These are phyloP conservation scores for Primulina tabacum DNA, from an alignment of 257 asterid genomes.

Conservation along the genomic window DNA sequence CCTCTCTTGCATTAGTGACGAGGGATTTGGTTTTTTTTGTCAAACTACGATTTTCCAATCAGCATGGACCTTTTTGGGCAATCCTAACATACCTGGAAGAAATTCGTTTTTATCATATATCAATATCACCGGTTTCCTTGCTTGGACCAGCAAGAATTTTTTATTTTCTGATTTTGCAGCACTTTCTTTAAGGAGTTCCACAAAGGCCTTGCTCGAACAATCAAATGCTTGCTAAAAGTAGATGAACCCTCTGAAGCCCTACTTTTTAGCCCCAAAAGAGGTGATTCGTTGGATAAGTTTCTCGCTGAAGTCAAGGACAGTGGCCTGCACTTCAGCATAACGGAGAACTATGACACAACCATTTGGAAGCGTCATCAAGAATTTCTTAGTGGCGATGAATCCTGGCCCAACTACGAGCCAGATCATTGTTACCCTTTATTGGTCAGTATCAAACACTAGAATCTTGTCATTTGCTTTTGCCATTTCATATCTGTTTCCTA, in stretches of 20 bases:
- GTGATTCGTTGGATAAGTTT: conserved; percentile 79
- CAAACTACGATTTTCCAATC: conserved; percentile 10
- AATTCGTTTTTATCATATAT: conserved; percentile 8
- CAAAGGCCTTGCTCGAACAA: conserved; percentile 64
- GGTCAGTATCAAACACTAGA: conserved; percentile 51
- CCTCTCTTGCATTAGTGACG: conserved; percentile 5
- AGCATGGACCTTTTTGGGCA: background rate
- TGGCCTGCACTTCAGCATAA: conserved; percentile 56
- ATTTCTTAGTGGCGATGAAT: conserved; percentile 43
- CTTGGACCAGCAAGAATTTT: background rate
- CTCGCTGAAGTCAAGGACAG: conserved; percentile 46
- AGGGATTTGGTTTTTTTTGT: conserved; percentile 10
- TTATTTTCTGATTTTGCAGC: conserved; percentile 48
- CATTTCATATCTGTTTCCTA: conserved; percentile 2
- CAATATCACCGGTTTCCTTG: conserved; percentile 6
- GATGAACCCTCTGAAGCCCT: conserved; percentile 72
- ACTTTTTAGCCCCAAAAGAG: conserved; percentile 82
- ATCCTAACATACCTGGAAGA: conserved; percentile 18
- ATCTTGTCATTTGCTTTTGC: conserved; percentile 9
- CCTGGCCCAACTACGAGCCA: conserved; percentile 87
- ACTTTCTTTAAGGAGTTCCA: conserved; percentile 86
- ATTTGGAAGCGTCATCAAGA: conserved; percentile 62
- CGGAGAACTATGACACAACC: conserved; percentile 56
- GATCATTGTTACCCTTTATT: conserved; percentile 90
- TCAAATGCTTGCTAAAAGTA: conserved; percentile 62